Conservation (phyloP, 1,139 yeast species). For the Yamadazyma atmosphaerica region DNA sequence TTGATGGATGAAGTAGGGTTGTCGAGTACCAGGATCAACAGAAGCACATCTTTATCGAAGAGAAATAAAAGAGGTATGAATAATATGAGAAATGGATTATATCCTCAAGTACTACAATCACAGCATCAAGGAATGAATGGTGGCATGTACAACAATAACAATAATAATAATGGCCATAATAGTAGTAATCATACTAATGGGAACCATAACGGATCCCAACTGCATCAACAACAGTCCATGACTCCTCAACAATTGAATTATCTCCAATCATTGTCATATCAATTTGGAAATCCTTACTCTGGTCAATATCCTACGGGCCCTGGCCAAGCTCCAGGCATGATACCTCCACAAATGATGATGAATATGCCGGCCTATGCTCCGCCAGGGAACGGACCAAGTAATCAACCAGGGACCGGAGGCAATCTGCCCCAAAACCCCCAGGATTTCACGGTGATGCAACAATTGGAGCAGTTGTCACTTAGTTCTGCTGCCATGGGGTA, state of each 20-base stretch:
- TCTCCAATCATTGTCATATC: not conserved
- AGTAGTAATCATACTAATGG: not conserved
- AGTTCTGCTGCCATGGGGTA: constrained; percentile 53
- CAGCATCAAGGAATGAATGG: not conserved
- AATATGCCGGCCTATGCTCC: not conserved
- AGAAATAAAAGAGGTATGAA: constrained; percentile 13
- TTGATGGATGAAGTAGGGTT: constrained; percentile 93
- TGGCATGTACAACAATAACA: not conserved
- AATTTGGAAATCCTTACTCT: not conserved
- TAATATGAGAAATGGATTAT: not conserved
- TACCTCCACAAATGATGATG: constrained; percentile 8
- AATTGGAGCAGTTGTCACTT: constrained; percentile 48
- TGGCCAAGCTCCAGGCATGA: too few relatives aligned
- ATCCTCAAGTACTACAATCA: not conserved
- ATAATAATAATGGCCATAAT: too few relatives aligned
- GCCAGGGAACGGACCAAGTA: not conserved
- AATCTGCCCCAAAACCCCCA: constrained; percentile 12
- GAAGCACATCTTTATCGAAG: constrained; percentile 27
- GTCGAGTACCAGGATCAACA: constrained; percentile 34
- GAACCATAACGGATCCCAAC: constrained; percentile 2
- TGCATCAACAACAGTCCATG: constrained; percentile 5
- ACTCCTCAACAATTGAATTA: constrained; percentile 1
- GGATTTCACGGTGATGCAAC: constrained; percentile 38
- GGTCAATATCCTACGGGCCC: too few relatives aligned
- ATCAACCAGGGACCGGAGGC: not conserved